phyloP scores from a whole-genome alignment of 2,329 filamentous ascomycete genomes.

The Blumeria hordei region DNA sequence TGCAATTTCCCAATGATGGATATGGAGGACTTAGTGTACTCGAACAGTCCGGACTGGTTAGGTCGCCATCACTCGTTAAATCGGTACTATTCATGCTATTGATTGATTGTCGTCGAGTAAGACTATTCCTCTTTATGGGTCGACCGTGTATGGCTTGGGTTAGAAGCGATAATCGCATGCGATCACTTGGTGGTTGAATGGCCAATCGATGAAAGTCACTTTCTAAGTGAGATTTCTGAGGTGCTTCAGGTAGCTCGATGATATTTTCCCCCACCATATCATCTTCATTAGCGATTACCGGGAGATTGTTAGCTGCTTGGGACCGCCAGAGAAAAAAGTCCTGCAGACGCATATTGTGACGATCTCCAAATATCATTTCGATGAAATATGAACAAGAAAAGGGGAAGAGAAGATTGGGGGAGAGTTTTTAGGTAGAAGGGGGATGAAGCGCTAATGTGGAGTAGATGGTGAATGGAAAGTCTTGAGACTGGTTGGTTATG shows the following conservation, averaged over 20 bases:
- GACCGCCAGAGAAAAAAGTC: constrained; percentile 22
- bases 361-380: constrained; percentile 5
- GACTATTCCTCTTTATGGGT: constrained; percentile 30
- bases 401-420: not conserved
- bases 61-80: constrained; percentile 77
- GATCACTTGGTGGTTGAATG: constrained; percentile 31
- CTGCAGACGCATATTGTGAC: constrained; percentile 11
- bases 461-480: not conserved
- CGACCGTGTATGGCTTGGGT: constrained; percentile 43
- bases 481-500: not conserved
- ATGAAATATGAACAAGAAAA: not conserved
- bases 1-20: constrained; percentile 11
- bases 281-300: constrained; percentile 30
- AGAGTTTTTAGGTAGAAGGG: not conserved
- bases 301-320: constrained; percentile 16
- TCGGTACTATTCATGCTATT: constrained; percentile 66
- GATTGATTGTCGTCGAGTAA: constrained; percentile 24
- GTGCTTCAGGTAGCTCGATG: not conserved
- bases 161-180: constrained; percentile 36
- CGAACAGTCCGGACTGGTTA: constrained; percentile 72
- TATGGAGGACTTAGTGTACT: constrained; percentile 58
- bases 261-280: constrained; percentile 47
- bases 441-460: not conserved
- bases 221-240: constrained; percentile 52
- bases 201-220: constrained; percentile 5